Evolutionary conservation across 306 rosid genomes (phyloP).

Genomic region (Inga oerstediana): DNA sequence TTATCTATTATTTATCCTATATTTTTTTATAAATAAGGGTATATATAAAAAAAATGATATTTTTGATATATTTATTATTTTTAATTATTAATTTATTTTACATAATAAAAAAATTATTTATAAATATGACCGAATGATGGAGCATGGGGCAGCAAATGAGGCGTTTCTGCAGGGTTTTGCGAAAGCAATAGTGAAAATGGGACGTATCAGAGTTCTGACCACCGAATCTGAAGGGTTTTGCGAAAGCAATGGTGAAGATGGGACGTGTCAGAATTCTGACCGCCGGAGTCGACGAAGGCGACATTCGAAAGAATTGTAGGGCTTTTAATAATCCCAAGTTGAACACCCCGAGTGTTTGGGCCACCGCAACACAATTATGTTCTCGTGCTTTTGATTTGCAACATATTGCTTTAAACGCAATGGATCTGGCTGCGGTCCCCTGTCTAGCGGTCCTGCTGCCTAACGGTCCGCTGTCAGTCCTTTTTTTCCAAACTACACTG

Average conservation of each 20-base stretch:
- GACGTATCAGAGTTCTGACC: conserved; percentile 27
- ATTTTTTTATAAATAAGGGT: no score
- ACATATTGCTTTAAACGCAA: no score
- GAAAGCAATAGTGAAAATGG: conserved; percentile 39
- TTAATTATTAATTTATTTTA: no score
- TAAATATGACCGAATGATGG: no score
- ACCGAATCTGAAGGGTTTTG: conserved; percentile 27
- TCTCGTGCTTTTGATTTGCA: background rate
- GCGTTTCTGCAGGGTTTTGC: conserved; percentile 37
- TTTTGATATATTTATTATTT: no score
- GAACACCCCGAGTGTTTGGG: background rate
- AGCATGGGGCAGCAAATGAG: background rate
- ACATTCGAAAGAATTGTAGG: conserved; percentile 41
- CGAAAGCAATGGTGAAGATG: conserved; percentile 39
- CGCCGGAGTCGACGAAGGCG: conserved; percentile 23
- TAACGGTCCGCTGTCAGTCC: no score
- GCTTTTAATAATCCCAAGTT: conserved; percentile 28
- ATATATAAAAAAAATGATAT: no score
- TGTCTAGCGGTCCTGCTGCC: no score
- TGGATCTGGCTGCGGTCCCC: no score
- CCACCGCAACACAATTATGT: background rate
- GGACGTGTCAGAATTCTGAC: conserved; percentile 32
- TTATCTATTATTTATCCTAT: no score
- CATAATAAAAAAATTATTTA: no score
- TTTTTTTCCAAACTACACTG: no score